Base-by-base conservation (phyloP, 805 yeast genomes). In the Zygosaccharomyces bailii region DNA sequence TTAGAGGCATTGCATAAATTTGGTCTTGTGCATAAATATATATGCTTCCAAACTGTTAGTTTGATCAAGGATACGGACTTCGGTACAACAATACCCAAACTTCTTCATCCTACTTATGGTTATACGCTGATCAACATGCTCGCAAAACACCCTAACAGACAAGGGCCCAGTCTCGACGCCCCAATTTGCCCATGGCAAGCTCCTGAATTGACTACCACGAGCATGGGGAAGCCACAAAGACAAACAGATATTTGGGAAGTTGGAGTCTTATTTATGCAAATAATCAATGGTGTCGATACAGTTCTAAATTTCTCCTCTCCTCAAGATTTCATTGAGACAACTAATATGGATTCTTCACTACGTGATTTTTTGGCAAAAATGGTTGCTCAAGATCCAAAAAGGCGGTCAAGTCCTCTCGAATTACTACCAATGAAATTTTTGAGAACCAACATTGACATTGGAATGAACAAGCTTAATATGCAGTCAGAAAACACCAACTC, bases 211-310 rank as follows among this genome's bases (percentile, higher is more conserved):
- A 37, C 53, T 8, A 59, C 63, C 47, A 61, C 55, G 29, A 60
- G 57, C 11, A 66, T 60, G 39, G 56, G 64, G 27, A 77, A 73
- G 45, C 82, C 85, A 10, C 83, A 83, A 45, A 70, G 89, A 29
- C 86, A 88, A 61, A 82, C 96, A 0, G 99, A 93, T 68, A 84
- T 93, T 7, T 93, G 98, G 98, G 86, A 86, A 57, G 66, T 89
- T 31, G 99, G 97, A 5, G 86, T 86, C 0, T 62, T 85, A 5
- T 82, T 91, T 52, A 72, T 81, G 13, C 80, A 84, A 50, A 69
- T 82, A 60, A 71, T 86, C 3, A 69, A 75, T 34, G 91, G 95
- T 0, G 66, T 71, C 2, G 80, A 78, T 37, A 69, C 75, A 1
- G 66, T 78, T 0, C 72, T 77, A 8, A 77, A 74, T 18, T 84